Evolutionary conservation across 2,329 filamentous ascomycete species (phyloP), one percentile per base, ranked within the genome.

Genomic region (Decorospora gaudefroyi): DNA sequence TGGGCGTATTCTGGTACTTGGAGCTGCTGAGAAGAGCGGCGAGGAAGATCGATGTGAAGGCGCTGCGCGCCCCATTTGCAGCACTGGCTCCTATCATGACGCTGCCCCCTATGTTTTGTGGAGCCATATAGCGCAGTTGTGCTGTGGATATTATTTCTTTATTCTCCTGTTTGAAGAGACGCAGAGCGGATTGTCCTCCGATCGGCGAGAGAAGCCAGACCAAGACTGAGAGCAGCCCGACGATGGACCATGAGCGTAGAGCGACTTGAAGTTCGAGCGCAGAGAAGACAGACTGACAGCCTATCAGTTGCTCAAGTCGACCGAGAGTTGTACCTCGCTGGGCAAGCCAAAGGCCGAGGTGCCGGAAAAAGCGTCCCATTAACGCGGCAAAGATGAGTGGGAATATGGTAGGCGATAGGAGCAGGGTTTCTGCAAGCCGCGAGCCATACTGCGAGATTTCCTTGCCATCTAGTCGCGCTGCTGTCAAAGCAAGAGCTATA

Each of bases 271-370:
- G 64, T 37, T 67, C 62, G 4, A 67, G 45, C 4, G 63, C 63
- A 4, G 57, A 57, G 30, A 64, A 66, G 5, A 67, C 51, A 3
- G 63, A 65, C 29, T 58, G 57, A 27, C 61, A 65, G 4, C 63
- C 63, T 5, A 65, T 29, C 0, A 66, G 46, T 25, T 64, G 61
- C 42, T 67, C 63, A 10, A 45, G 42, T 4, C 36, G 25, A 6
- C 64, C 64, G n/a, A 68, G 59, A 0, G 58, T 62, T 3, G 59
- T 64, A 4, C 64, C 62, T 12, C 57, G 49, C 36, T 66, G 62
- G 6, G 61, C 63, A 3, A 57, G 46, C 36, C 53, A 64, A 6
- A 67, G 41, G 8, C 57, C 62, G 2, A 63, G 25, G 15, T 59
- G 49, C 12, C 61, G 59, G 27, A 64, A 64, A 22, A 57, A 61